Conservation (phyloP, 1,284 basidiomycete species). For the Mrakiaceae sp. region DNA sequence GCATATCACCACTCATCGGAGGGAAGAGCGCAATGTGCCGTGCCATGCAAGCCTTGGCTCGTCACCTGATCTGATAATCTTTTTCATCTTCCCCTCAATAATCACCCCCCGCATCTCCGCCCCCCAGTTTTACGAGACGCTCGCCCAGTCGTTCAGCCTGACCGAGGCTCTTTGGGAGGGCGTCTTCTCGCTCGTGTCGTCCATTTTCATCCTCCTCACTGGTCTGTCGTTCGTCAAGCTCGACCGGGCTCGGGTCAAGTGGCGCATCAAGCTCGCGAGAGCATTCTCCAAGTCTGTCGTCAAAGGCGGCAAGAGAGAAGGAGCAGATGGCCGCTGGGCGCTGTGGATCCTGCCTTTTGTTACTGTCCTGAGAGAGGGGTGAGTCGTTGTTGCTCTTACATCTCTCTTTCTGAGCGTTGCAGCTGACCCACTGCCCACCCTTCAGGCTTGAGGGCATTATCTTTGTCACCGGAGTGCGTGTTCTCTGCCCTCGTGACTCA, state of each 20-base stretch:
- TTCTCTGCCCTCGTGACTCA: not conserved
- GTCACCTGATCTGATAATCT: not conserved
- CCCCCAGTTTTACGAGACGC: slow-evolving; percentile 34
- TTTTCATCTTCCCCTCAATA: not conserved
- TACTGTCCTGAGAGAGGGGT: slow-evolving; percentile 79
- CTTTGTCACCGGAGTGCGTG: slow-evolving; percentile 70
- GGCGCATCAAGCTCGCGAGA: slow-evolving; percentile 71
- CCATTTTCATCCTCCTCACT: slow-evolving; percentile 71
- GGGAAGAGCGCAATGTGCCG: no score
- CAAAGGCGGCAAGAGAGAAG: slow-evolving; percentile 34
- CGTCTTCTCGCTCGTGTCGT: slow-evolving; percentile 67
- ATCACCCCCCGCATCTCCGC: not conserved
- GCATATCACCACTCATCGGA: no score
- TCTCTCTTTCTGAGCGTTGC: no score
- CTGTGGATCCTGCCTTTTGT: slow-evolving; percentile 78
- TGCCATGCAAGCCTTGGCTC: not conserved
- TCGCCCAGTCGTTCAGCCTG: slow-evolving; percentile 41
- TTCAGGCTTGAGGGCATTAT: slow-evolving; percentile 66
- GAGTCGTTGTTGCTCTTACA: no score
- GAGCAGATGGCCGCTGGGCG: slow-evolving; percentile 56
- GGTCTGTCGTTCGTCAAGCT: slow-evolving; percentile 55
- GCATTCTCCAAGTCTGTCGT: slow-evolving; percentile 43
- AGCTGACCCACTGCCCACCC: no score
- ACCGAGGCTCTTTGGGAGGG: slow-evolving; percentile 44
- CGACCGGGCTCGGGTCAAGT: slow-evolving; percentile 65